Percentiles rank a stretch among this genome's conserved stretches.
These are phyloP conservation scores for Penstemon barbatus DNA, from an alignment of 257 asterid species.

Conservation along the genomic window DNA sequence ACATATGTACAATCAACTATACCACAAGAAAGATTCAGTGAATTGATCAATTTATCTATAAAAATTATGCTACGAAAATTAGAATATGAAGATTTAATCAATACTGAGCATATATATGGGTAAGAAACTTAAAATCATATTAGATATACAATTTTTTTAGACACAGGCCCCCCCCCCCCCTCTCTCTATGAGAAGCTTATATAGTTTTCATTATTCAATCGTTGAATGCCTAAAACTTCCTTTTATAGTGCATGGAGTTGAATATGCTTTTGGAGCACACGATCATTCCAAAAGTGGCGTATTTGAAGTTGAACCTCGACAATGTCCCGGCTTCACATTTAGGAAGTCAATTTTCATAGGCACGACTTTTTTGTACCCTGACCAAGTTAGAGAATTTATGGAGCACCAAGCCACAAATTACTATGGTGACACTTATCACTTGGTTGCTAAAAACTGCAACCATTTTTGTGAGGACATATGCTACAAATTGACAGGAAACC, in stretches of 20 bases:
- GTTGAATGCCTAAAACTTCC: not conserved
- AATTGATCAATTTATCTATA: too few species aligned
- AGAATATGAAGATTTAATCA: too few species aligned
- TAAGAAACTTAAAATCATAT: too few species aligned
- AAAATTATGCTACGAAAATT: too few species aligned
- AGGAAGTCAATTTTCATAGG: constrained; percentile 78
- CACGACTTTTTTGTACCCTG: constrained; percentile 55
- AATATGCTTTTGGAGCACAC: constrained; percentile 88
- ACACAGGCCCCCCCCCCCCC: too few species aligned
- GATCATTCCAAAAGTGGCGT: constrained; percentile 76
- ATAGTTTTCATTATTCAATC: not conserved
- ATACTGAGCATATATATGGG: too few species aligned
- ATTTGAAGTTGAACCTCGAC: constrained; percentile 80
- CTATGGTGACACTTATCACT: constrained; percentile 75
- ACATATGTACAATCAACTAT: too few species aligned
- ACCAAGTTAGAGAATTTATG: constrained; percentile 70
- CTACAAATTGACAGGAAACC: constrained; percentile 67
- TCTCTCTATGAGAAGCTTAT: too few species aligned
- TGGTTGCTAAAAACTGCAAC: constrained; percentile 79
- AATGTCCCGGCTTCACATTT: constrained; percentile 81
- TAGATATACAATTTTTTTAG: too few species aligned
- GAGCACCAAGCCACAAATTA: constrained; percentile 57
- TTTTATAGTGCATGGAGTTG: constrained; percentile 66
- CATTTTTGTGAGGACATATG: constrained; percentile 84
- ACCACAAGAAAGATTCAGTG: too few species aligned